Base-by-base conservation (phyloP, 164 flowering plant genomes). In the Annona squamosa region DNA sequence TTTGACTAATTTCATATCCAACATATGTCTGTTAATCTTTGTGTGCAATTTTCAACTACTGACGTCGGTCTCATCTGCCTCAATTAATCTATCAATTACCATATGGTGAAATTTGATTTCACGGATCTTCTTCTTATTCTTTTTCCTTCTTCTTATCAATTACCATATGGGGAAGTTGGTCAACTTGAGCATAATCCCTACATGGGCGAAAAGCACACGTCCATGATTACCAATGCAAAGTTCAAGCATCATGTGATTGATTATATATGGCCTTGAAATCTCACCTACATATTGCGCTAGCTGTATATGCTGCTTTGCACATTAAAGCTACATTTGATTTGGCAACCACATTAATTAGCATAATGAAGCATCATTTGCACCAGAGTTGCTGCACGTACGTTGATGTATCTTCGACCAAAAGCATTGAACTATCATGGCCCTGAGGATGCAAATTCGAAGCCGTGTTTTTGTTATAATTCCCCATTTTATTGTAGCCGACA, bases 341-440 rank as follows among this genome's bases (percentile, higher is more conserved):
- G 47, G 65, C 65, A 65, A 68, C 70, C 46, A 46, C 37, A 17
- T 71, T 59, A 71, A 17, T 71, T 59, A 71, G 73, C 37, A 71
- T 71, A 47, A 71, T 71, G 65, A 71, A 48, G 46, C 73, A 71
- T 71, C 73, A 71, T 71, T 57, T 57, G 43, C 26, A 13, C 45
- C 45, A 18, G 41, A 26, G 73, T 71, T 71, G 73, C 59, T 57
- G 73, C 73, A 71, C 65, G 73, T 65, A 71, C 65, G 73, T 57
- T 71, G 57, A 71, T 42, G 46, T 71, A 46, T 48, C 64, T 71
- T 57, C 65, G 65, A 57, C 42, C 9, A 37, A 57, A 71, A 66
- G 68, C 68, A 66, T 42, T 17, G 43, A 66, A 43, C 19, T 17
- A 42, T 66, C 46, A 66, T 66, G 43, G 4, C 43, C 68, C n/a